phyloP scores from a whole-genome alignment of 257 asterid species.

The Primulina tabacum region DNA sequence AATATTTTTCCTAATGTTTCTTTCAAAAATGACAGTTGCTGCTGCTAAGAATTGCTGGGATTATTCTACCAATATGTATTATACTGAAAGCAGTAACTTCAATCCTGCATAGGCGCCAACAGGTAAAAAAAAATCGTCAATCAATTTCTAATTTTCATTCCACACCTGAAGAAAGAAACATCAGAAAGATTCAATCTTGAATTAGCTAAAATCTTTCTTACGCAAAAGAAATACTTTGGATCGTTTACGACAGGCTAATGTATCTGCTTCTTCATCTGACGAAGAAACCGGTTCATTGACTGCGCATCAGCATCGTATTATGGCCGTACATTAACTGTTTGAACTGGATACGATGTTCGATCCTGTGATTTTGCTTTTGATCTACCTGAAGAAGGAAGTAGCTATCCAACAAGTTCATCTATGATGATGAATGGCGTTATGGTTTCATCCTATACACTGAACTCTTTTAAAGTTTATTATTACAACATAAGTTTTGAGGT shows the following conservation, averaged over 20 bases:
- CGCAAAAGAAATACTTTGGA: no score
- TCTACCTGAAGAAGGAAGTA: no score
- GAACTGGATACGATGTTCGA: not conserved
- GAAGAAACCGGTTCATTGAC: conserved; percentile 52
- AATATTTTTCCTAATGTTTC: not conserved
- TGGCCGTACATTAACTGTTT: conserved; percentile 24
- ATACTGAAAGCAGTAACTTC: conserved; percentile 74
- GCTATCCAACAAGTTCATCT: not conserved
- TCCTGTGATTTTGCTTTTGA: not conserved
- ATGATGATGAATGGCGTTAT: not conserved
- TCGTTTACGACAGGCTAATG: conserved; percentile 35
- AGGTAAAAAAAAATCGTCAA: conserved; percentile 31
- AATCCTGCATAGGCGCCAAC: conserved; percentile 49
- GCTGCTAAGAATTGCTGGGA: conserved; percentile 65
- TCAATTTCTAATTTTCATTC: not conserved
- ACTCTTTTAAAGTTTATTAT: no score
- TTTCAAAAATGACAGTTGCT: conserved; percentile 46
- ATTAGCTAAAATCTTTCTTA: not conserved
- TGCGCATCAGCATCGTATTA: conserved; percentile 28
- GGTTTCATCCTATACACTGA: not conserved
- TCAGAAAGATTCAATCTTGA: not conserved
- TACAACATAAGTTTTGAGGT: conserved; percentile 20
- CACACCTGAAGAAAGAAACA: not conserved
- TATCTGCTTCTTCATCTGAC: conserved; percentile 33
- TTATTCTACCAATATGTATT: conserved; percentile 74